Evolutionary conservation across 306 rosid species (phyloP).

Genomic region (Ormosia semicastrata): DNA sequence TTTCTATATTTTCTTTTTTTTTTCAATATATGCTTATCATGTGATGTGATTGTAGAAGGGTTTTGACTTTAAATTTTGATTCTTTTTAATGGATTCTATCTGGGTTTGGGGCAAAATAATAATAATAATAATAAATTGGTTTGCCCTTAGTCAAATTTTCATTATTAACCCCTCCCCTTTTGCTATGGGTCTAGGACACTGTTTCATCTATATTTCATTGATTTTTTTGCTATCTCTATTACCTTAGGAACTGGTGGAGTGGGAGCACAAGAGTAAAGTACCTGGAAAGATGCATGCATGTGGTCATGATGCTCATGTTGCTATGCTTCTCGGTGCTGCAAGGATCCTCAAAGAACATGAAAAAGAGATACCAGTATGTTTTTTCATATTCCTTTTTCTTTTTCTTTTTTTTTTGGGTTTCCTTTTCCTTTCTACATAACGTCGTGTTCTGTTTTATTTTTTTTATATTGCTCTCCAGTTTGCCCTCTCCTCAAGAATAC

Average conservation of each 20-base stretch:
- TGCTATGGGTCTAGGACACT: neutral
- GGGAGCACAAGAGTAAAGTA: constrained; percentile 89
- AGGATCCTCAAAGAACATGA: constrained; percentile 65
- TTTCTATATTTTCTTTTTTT: neutral
- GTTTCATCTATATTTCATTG: neutral
- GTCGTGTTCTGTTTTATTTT: too few relatives aligned
- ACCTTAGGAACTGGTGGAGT: constrained; percentile 72
- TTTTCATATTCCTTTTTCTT: neutral
- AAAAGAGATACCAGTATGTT: constrained; percentile 44
- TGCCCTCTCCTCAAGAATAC: neutral
- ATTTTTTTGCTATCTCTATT: neutral
- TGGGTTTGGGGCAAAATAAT: neutral
- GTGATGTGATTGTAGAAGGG: neutral
- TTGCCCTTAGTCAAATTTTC: neutral
- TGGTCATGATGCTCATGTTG: constrained; percentile 93
- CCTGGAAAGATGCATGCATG: constrained; percentile 96
- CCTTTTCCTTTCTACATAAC: too few relatives aligned
- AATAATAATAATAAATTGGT: too few relatives aligned
- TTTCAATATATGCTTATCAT: neutral
- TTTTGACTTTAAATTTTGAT: constrained; percentile 1
- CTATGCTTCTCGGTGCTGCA: constrained; percentile 97
- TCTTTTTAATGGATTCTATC: neutral
- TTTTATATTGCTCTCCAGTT: neutral
- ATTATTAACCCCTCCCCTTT: neutral
- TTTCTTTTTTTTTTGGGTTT: neutral